A percentile compares a stretch with the other conserved stretches of the same genome.
These are phyloP conservation scores for Rugonectria rugulosa DNA, from an alignment of 2,329 filamentous ascomycete species.

Conservation along the genomic window DNA sequence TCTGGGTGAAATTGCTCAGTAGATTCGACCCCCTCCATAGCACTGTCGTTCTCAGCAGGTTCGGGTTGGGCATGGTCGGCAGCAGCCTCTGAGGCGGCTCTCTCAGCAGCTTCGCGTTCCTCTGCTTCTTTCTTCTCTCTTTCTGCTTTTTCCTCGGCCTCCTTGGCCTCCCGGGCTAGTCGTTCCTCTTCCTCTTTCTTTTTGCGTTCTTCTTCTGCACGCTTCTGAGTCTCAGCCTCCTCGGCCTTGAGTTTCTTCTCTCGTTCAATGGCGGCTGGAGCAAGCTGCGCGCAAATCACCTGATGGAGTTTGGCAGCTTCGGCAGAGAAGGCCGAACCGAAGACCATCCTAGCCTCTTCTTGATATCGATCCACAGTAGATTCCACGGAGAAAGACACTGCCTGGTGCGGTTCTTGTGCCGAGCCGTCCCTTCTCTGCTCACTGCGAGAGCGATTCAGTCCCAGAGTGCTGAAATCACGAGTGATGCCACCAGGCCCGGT, in stretches of 20 bases:
- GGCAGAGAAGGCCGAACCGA: conserved; percentile 66
- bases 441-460: conserved; percentile 48
- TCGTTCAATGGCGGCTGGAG: conserved; percentile 84
- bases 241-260: conserved; percentile 74
- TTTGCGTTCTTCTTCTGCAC: conserved; percentile 65
- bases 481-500: conserved; percentile 55
- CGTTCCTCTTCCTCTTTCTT: conserved; percentile 71
- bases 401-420: conserved; percentile 71
- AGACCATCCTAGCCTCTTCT: conserved; percentile 89
- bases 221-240: conserved; percentile 59
- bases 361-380: conserved; percentile 82
- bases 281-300: conserved; percentile 74
- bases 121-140: conserved; percentile 75
- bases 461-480: conserved; percentile 61
- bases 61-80: conserved; percentile 24
- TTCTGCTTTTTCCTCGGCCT: conserved; percentile 72
- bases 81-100: conserved; percentile 66
- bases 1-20: conserved; percentile 47
- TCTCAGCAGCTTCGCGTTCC: conserved; percentile 66
- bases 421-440: conserved; percentile 58
- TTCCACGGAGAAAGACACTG: conserved; percentile 76
- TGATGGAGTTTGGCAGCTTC: conserved; percentile 76
- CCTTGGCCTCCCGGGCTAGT: conserved; percentile 72
- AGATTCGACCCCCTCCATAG: conserved; percentile 81
- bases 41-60: conserved; percentile 38